A percentile compares a stretch with the other conserved stretches of the same genome.
Conservation (phyloP, 2,329 filamentous ascomycete species). For the Microsporum audouinii region DNA sequence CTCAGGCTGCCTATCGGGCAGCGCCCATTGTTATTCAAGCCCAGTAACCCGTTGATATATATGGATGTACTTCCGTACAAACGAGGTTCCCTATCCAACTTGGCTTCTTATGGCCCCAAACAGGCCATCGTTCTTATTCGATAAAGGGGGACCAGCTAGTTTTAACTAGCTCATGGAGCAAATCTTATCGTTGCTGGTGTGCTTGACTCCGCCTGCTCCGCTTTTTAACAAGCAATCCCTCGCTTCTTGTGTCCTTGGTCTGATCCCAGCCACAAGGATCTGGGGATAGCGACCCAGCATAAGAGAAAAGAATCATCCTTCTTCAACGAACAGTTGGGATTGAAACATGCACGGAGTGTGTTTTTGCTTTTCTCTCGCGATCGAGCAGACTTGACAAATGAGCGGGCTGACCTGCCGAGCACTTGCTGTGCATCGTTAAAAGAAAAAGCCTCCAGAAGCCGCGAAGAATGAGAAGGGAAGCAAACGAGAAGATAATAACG, state of each 20-base stretch:
- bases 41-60: too few species aligned
- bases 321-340: neutral
- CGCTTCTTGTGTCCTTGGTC: neutral
- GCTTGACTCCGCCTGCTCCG: neutral
- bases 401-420: neutral
- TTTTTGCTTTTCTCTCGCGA: neutral
- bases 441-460: neutral
- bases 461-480: neutral
- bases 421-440: neutral
- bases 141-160: neutral
- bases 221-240: neutral
- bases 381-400: neutral
- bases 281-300: neutral
- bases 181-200: neutral
- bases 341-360: neutral
- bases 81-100: neutral
- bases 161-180: neutral
- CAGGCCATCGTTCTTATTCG: neutral
- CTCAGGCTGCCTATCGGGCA: neutral
- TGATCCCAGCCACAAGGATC: slow-evolving; percentile 2
- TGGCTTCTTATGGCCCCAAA: neutral
- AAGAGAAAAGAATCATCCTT: neutral
- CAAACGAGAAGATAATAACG: neutral
- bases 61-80: too few species aligned
- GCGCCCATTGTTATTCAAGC: neutral